Evolutionary conservation across 495 filamentous ascomycete species (phyloP).

Genomic region (Penicillium desertorum): DNA sequence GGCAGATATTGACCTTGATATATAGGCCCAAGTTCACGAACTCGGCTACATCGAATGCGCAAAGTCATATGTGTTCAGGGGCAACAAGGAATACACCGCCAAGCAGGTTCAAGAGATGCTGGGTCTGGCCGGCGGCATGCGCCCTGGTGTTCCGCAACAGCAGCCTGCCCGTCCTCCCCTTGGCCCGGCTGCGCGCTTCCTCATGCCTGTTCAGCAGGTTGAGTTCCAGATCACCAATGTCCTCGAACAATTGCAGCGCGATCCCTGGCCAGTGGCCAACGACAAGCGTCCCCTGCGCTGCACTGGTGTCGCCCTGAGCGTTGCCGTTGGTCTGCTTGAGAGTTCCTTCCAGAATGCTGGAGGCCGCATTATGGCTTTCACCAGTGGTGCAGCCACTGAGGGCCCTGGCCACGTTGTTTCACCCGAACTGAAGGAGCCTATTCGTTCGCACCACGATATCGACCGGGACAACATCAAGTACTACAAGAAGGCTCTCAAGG

Average conservation of each 20-base stretch:
- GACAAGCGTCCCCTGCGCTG: constrained; percentile 91
- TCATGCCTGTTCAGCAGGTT: constrained; percentile 91
- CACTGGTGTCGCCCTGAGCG: constrained; percentile 93
- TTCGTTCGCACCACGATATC: constrained; percentile 98
- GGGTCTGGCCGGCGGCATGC: constrained; percentile 65
- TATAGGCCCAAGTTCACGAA: constrained; percentile 91
- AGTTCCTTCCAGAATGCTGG: constrained; percentile 94
- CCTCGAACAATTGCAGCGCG: constrained; percentile 93
- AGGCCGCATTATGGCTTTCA: constrained; percentile 94
- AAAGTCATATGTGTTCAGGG: constrained; percentile 99
- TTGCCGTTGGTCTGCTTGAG: constrained; percentile 90
- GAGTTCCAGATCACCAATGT: constrained; percentile 98
- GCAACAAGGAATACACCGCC: constrained; percentile 93
- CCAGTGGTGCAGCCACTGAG: constrained; percentile 92
- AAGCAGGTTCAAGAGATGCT: constrained; percentile 99
- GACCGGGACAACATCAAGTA: constrained; percentile 99
- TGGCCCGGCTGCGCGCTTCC: constrained; percentile 83
- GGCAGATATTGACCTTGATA: constrained; percentile 23
- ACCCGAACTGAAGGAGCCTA: constrained; percentile 94
- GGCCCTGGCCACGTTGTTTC: constrained; percentile 96
- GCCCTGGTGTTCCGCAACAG: constrained; percentile 64
- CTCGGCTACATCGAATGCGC: constrained; percentile 97
- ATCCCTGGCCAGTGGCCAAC: constrained; percentile 96
- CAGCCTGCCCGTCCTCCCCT: constrained; percentile 78
- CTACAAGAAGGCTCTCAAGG: constrained; percentile 98